Evolutionary conservation across 2,329 filamentous ascomycete species (phyloP).

Genomic region (Beauveria sp.): DNA sequence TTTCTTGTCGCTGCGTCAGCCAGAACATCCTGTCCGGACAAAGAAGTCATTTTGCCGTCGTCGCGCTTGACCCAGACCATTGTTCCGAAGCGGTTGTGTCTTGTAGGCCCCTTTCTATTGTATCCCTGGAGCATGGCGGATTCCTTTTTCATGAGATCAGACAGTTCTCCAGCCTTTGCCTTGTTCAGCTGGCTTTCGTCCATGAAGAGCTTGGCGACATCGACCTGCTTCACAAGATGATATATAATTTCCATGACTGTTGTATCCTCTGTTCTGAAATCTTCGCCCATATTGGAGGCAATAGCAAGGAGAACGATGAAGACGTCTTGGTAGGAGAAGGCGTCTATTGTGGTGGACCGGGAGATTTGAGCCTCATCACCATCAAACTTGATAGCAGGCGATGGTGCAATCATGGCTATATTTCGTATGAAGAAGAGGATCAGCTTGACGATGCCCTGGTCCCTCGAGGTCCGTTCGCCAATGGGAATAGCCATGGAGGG

Average conservation of each 20-base stretch:
- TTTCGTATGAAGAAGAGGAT: conserved; percentile 86
- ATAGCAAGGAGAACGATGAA: conserved; percentile 79
- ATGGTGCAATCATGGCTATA: conserved; percentile 73
- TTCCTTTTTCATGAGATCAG: conserved; percentile 71
- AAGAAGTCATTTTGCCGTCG: conserved; percentile 73
- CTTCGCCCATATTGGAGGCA: conserved; percentile 86
- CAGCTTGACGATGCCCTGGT: conserved; percentile 89
- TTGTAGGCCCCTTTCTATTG: conserved; percentile 69
- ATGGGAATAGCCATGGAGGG: conserved; percentile 77
- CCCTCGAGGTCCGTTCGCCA: conserved; percentile 66
- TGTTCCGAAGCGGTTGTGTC: conserved; percentile 91
- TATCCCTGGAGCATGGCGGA: conserved; percentile 72
- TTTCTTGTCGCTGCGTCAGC: conserved; percentile 64
- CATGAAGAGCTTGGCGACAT: conserved; percentile 79
- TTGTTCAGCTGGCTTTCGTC: conserved; percentile 63
- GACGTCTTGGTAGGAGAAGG: conserved; percentile 85
- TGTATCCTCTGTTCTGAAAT: conserved; percentile 84
- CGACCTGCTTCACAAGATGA: conserved; percentile 83
- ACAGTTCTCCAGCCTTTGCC: conserved; percentile 65
- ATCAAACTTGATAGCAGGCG: conserved; percentile 64
- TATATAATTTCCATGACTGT: conserved; percentile 89
- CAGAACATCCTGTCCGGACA: conserved; percentile 83
- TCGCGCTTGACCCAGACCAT: conserved; percentile 95
- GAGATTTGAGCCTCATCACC: conserved; percentile 88
- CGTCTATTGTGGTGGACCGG: conserved; percentile 77